Evolutionary conservation across 345 rosid genomes (phyloP), one percentile per base, ranked within the genome.

Genomic region (Eucalyptus erythrocorys): DNA sequence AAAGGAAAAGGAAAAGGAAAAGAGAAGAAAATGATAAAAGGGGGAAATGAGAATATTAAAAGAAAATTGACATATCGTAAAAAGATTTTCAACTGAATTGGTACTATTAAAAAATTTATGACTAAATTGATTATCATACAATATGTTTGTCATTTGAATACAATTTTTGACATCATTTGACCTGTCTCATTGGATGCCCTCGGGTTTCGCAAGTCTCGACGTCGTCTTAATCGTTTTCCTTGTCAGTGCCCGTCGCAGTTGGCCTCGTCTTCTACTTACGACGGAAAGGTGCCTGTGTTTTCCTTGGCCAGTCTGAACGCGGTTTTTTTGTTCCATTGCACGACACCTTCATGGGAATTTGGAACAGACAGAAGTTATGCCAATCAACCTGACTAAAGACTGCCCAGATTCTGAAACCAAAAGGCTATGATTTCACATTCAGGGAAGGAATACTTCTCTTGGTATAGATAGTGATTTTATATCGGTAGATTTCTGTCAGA

Each of bases 11-110:
- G 12, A 6, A 59, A 61, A 26, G 4, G 4, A 59, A 59, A 59
- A 13, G 16, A 61, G 34, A 30, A 61, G 14, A 61, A 61, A 61
- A 61, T 1, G 16, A 27, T 4, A 3, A 61, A 61, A 27, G 1
- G 15, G 2, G 32, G 15, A 61, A 59, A 61, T 7, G 8, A 51
- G 57, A 21, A 21, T 51, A 51, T 64, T n/a, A n/a, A 13, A 8
- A 64, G 2, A n/a, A 7, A 64, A 14, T 64, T n/a, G 11, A 4
- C 10, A 64, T n/a, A 64, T 64, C 10, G 1, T 8, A 19, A 15
- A 15, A 64, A 64, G 0, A 32, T 7, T n/a, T 64, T 30, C 0
- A 0, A 64, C 1, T 7, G 11, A n/a, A 64, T 15, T 1, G 3
- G 2, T 10, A n/a, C 5, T 7, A 15, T n/a, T 64, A 32, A 64